phyloP scores from a whole-genome alignment of 768 basidiomycete genomes.

The Xerocomellus chrysenteron region DNA sequence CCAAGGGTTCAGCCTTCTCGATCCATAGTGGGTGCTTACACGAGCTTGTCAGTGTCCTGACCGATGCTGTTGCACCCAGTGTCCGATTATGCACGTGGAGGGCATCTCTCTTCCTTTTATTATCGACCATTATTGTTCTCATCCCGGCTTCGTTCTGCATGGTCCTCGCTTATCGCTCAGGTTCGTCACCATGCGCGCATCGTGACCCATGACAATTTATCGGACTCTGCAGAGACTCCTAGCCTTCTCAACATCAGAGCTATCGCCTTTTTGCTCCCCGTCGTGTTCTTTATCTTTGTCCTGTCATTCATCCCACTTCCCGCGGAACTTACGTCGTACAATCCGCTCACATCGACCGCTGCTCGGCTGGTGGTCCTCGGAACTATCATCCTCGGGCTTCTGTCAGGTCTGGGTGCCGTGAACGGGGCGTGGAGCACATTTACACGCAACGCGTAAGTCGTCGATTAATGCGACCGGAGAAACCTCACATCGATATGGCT shows the following conservation, averaged over 20 bases:
- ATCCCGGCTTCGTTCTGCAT: conserved; percentile 66
- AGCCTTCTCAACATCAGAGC: conserved; percentile 21
- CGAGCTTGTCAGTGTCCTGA: not conserved
- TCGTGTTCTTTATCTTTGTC: conserved; percentile 53
- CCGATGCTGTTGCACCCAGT: conserved; percentile 33
- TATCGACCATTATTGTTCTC: conserved; percentile 60
- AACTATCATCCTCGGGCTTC: conserved; percentile 71
- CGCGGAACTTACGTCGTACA: conserved; percentile 39
- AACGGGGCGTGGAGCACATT: conserved; percentile 56
- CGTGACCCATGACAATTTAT: not conserved
- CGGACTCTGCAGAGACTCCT: conserved; percentile 21
- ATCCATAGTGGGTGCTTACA: conserved; percentile 46
- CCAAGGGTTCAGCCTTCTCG: conserved; percentile 60
- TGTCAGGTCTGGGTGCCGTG: conserved; percentile 79
- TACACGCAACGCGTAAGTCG: conserved; percentile 25
- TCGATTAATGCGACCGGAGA: conserved; percentile 13
- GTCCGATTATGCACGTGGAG: conserved; percentile 67
- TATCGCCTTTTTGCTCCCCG: conserved; percentile 42
- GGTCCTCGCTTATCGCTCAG: conserved; percentile 47
- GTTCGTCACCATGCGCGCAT: conserved; percentile 12
- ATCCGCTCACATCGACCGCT: conserved; percentile 47
- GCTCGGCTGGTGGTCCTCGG: conserved; percentile 74
- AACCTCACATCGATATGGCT: conserved; percentile 3
- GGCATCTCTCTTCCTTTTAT: conserved; percentile 60
- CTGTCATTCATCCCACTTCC: conserved; percentile 73